A percentile compares a stretch with the other conserved stretches of the same genome.
phyloP scores from a whole-genome alignment of 164 flowering plant species.

The Sextonia rubra region DNA sequence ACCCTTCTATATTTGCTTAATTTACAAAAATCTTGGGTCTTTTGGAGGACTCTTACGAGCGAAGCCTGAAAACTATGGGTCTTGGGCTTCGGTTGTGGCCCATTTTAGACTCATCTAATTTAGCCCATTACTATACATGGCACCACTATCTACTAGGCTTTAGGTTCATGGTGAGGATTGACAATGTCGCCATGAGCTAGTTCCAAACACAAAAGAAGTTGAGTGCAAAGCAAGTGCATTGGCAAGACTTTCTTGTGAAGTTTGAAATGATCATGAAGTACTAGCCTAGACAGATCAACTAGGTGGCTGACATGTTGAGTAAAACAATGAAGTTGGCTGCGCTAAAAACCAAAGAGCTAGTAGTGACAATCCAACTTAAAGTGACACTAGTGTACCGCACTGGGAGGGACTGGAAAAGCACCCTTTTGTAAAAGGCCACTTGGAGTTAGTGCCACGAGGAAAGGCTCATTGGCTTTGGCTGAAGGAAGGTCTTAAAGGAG shows the following conservation, averaged over 20 bases:
- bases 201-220: slow-evolving; percentile 4
- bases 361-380: background rate
- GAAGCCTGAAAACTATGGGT: no score
- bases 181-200: slow-evolving; percentile 1
- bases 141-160: background rate
- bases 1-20: no score
- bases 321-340: background rate
- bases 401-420: background rate
- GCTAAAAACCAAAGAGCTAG: background rate
- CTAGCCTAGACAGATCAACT: background rate
- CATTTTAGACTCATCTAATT: no score
- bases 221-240: background rate
- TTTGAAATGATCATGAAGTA: background rate
- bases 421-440: background rate
- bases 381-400: background rate
- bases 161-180: background rate
- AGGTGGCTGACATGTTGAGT: background rate
- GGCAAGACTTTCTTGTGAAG: background rate
- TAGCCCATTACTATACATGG: no score
- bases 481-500: no score
- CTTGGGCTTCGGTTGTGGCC: no score
- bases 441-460: background rate
- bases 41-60: no score
- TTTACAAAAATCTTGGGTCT: no score
- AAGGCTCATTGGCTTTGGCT: no score